Conservation (phyloP, 352 stramenopile species). For the Globisporangium alternatum region DNA sequence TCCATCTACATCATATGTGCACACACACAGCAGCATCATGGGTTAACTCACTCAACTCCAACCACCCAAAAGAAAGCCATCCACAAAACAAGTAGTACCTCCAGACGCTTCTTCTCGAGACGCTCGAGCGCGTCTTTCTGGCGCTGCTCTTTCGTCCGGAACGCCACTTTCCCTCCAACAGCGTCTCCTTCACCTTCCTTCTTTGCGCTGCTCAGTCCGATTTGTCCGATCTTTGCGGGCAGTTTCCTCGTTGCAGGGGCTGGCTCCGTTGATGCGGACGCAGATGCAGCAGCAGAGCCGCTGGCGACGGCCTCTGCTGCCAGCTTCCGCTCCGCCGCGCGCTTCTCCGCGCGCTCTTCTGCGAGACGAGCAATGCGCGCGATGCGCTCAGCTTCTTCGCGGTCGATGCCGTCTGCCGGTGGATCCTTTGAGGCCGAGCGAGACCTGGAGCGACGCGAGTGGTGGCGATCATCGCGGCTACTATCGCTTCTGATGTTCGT, state of each 20-base stretch:
- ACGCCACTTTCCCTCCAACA: slow-evolving; percentile 42
- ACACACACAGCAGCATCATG: not conserved
- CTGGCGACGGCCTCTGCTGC: slow-evolving; percentile 1
- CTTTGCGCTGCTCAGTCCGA: not conserved
- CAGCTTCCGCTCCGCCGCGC: slow-evolving; percentile 26
- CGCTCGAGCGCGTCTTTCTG: slow-evolving; percentile 69
- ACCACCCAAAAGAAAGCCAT: not conserved
- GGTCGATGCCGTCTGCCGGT: slow-evolving; percentile 31
- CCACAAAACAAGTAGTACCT: slow-evolving; percentile 21
- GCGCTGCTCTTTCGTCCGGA: slow-evolving; percentile 79
- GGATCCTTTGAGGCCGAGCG: slow-evolving; percentile 21
- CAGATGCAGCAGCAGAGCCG: not conserved
- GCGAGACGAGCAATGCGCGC: slow-evolving; percentile 64
- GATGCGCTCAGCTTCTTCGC: slow-evolving; percentile 65
- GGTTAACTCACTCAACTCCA: not conserved
- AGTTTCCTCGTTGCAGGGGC: slow-evolving; percentile 27
- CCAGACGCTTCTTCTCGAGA: slow-evolving; percentile 66
- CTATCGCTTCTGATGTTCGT: slow-evolving; percentile 8
- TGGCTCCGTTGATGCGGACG: not conserved
- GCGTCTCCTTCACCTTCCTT: slow-evolving; percentile 7
- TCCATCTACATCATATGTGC: slow-evolving; percentile 33
- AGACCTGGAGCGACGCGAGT: slow-evolving; percentile 24
- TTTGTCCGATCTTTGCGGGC: slow-evolving; percentile 25
- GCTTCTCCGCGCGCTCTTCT: slow-evolving; percentile 59
- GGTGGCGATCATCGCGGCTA: not conserved